Conservation (phyloP, 2,329 filamentous ascomycete genomes). For the Didymella pomorum region DNA sequence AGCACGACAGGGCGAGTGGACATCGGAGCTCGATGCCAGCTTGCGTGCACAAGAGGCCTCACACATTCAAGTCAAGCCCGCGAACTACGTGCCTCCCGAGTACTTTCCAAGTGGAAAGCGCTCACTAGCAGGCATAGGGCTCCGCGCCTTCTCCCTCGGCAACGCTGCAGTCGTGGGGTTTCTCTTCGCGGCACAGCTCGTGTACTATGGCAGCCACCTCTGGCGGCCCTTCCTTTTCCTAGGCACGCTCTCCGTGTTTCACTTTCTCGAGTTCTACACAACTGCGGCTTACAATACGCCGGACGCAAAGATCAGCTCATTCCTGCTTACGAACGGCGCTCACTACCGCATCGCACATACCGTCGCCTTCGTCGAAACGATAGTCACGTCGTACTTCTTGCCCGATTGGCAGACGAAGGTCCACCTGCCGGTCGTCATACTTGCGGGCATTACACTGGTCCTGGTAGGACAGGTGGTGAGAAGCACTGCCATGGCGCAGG, state of each 20-base stretch:
- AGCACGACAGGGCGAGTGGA: constrained; percentile 32
- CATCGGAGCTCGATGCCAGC: constrained; percentile 38
- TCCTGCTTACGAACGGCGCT: constrained; percentile 85
- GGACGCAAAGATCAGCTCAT: constrained; percentile 75
- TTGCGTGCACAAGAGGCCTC: constrained; percentile 37
- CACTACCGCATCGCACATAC: constrained; percentile 85
- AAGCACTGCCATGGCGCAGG: constrained; percentile 86
- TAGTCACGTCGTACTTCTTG: constrained; percentile 66
- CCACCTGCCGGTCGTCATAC: constrained; percentile 49
- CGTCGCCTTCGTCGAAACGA: constrained; percentile 75
- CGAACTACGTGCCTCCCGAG: constrained; percentile 34
- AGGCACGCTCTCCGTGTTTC: constrained; percentile 76
- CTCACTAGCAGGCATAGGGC: constrained; percentile 57
- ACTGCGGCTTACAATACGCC: constrained; percentile 85
- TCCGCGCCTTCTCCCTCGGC: constrained; percentile 57
- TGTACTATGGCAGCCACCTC: constrained; percentile 51
- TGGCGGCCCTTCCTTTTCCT: constrained; percentile 72
- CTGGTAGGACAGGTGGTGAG: constrained; percentile 76
- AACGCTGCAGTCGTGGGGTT: constrained; percentile 47
- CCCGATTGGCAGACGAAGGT: constrained; percentile 58
- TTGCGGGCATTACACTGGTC: constrained; percentile 70
- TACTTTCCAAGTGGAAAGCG: constrained; percentile 55
- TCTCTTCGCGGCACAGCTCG: constrained; percentile 39
- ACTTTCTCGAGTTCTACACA: constrained; percentile 95
- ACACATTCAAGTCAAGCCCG: constrained; percentile 26